A percentile compares a stretch with the other conserved stretches of the same genome.
Evolutionary conservation across 2,329 filamentous ascomycete species (phyloP).

Genomic region (Knufia fluminis): DNA sequence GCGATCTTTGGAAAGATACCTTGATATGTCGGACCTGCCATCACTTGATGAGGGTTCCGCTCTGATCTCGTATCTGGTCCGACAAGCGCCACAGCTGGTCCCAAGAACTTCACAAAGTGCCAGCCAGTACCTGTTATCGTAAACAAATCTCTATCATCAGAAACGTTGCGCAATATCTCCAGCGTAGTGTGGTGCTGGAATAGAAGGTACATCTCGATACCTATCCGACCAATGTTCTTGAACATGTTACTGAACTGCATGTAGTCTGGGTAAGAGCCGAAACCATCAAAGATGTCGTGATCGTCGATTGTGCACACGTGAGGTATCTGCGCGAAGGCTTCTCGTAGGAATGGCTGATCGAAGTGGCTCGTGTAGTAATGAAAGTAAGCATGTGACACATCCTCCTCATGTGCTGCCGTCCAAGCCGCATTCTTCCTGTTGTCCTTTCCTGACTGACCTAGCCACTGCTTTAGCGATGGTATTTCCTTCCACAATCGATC

Average conservation of each 20-base stretch:
- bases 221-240: constrained; percentile 93
- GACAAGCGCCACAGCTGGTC: constrained; percentile 79
- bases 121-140: constrained; percentile 95
- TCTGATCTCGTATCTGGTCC: constrained; percentile 90
- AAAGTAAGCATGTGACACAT: constrained; percentile 92
- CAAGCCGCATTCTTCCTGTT: constrained; percentile 82
- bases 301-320: constrained; percentile 90
- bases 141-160: constrained; percentile 82
- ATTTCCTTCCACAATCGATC: constrained; percentile 96
- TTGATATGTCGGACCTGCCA: constrained; percentile 94
- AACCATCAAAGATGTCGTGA: constrained; percentile 97
- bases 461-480: constrained; percentile 87
- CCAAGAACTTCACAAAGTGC: constrained; percentile 97
- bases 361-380: constrained; percentile 99
- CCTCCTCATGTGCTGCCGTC: constrained; percentile 92
- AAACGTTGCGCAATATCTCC: constrained; percentile 83
- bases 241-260: constrained; percentile 98
- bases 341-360: constrained; percentile 86
- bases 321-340: constrained; percentile 95
- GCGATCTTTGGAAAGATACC: constrained; percentile 94
- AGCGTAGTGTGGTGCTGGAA: constrained; percentile 97
- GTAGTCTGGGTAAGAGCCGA: constrained; percentile 92
- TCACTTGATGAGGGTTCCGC: constrained; percentile 77
- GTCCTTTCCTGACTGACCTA: constrained; percentile 84
- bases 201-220: constrained; percentile 93